These are phyloP conservation scores for Magnusiomyces ingens DNA, from an alignment of 1,139 yeast species.

Conservation along the genomic window DNA sequence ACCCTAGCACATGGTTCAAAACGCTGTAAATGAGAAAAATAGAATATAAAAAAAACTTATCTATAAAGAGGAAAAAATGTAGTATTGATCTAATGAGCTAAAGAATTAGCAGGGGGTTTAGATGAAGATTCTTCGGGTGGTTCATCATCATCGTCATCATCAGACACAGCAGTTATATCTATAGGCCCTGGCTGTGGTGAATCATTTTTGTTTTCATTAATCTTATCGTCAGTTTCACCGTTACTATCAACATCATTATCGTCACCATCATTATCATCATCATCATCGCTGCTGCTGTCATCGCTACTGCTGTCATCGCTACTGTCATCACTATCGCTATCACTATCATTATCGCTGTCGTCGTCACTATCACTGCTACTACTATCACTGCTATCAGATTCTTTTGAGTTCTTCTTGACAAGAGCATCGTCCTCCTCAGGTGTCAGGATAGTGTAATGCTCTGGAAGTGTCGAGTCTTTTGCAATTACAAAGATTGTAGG, in stretches of 20 bases:
- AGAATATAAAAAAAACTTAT: too few relatives aligned
- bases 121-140: constrained; percentile 9
- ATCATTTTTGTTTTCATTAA: too few relatives aligned
- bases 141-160: not conserved
- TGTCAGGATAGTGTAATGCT: constrained; percentile 18
- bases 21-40: too few relatives aligned
- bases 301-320: constrained; percentile 9
- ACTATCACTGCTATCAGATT: not conserved
- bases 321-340: constrained; percentile 5
- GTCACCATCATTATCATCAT: constrained; percentile 1
- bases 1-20: too few relatives aligned
- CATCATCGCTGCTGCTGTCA: constrained; percentile 3
- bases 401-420: constrained; percentile 6
- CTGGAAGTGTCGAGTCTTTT: constrained; percentile 18
- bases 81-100: too few relatives aligned
- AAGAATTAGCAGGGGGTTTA: not conserved
- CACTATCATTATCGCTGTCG: constrained; percentile 14
- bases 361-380: constrained; percentile 16
- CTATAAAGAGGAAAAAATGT: too few relatives aligned
- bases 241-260: not conserved
- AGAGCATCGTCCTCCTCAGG: constrained; percentile 9
- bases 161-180: too few relatives aligned
- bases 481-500: constrained; percentile 56
- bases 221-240: not conserved
- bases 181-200: too few relatives aligned